These are phyloP conservation scores for Hyphopichia pseudoburtonii DNA, from an alignment of 1,139 yeast species.

Conservation along the genomic window DNA sequence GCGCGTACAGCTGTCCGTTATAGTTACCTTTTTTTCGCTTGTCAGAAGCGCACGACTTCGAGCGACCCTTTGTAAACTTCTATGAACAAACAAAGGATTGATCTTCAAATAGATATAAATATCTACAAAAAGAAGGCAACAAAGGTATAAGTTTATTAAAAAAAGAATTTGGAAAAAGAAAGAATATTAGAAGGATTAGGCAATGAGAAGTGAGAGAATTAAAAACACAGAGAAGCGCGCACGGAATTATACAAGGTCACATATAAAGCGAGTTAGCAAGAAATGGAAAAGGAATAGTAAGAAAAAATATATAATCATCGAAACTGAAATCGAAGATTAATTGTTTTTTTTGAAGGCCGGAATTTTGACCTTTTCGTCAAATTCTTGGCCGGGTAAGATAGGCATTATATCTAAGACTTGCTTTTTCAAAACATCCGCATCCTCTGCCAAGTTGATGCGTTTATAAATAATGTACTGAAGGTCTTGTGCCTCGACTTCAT, in stretches of 20 bases:
- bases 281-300: neutral
- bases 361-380: conserved; percentile 60
- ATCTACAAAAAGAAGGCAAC: too few species aligned
- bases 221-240: neutral
- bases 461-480: conserved; percentile 69
- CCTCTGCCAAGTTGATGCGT: conserved; percentile 38
- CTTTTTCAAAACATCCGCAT: conserved; percentile 51
- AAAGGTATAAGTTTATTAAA: too few species aligned
- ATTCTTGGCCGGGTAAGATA: conserved; percentile 72
- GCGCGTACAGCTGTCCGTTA: neutral
- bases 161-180: too few species aligned
- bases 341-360: conserved; percentile 60
- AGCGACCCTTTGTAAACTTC: too few species aligned
- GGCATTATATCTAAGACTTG: conserved; percentile 67
- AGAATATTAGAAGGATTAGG: too few species aligned
- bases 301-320: neutral
- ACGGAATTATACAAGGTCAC: too few species aligned
- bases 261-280: neutral
- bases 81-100: too few species aligned
- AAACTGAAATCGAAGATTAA: neutral
- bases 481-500: conserved; percentile 27
- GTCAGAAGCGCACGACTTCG: too few species aligned
- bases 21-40: neutral
- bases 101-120: too few species aligned
- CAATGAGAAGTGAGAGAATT: too few species aligned